phyloP scores from a whole-genome alignment of 257 asterid genomes.

The Rauvolfia tetraphylla region DNA sequence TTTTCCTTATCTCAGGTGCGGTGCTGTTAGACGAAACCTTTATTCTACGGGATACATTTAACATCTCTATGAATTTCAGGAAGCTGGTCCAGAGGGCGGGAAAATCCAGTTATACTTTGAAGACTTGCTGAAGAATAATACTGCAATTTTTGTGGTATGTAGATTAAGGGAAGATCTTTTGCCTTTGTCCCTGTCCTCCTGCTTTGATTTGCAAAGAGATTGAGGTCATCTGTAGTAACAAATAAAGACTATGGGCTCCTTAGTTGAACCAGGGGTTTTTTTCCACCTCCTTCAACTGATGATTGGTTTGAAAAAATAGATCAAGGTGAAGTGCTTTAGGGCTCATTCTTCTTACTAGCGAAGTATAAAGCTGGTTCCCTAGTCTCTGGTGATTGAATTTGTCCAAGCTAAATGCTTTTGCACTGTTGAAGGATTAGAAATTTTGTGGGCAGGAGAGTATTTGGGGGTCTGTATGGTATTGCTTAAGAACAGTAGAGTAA shows the following conservation, averaged over 20 bases:
- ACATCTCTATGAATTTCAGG: conserved; percentile 47
- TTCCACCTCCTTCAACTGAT: background rate
- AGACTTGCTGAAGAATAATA: conserved; percentile 82
- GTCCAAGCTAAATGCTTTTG: background rate
- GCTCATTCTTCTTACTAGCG: background rate
- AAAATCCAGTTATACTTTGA: conserved; percentile 88
- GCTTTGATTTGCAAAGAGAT: background rate
- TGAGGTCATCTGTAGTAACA: background rate
- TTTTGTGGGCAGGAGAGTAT: background rate
- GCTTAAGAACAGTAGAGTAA: background rate
- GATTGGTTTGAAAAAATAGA: background rate
- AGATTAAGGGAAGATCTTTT: background rate
- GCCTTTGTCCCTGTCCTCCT: background rate
- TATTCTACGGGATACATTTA: background rate
- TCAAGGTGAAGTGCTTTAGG: background rate
- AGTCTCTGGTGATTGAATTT: background rate
- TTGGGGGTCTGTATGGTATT: background rate
- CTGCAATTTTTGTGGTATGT: conserved; percentile 78
- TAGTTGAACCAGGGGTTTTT: background rate
- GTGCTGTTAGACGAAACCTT: background rate
- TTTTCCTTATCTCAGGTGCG: background rate
- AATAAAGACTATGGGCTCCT: background rate
- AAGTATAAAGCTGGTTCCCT: too few relatives aligned
- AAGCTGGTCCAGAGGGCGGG: conserved; percentile 95
- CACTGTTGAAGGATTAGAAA: background rate